phyloP scores from a whole-genome alignment of 2,329 filamentous ascomycete genomes.

The Fusarium phyllophilum region DNA sequence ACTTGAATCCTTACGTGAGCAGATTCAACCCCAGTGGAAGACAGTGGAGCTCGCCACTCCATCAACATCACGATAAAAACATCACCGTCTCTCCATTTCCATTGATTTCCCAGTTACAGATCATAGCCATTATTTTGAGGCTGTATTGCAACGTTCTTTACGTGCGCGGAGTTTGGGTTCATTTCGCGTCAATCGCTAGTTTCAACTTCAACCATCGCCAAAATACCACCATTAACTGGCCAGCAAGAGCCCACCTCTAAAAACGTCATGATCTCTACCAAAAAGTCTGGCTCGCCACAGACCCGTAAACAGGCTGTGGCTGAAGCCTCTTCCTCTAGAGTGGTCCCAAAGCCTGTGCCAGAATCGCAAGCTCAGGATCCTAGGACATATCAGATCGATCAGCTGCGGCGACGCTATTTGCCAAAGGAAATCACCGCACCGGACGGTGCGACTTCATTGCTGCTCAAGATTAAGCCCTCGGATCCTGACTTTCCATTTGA shows the following conservation, averaged over 20 bases:
- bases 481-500: slow-evolving; percentile 89
- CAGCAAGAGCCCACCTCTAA: slow-evolving; percentile 4
- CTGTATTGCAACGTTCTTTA: neutral
- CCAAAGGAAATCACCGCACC: slow-evolving; percentile 56
- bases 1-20: slow-evolving; percentile 31
- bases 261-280: slow-evolving; percentile 53
- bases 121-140: neutral
- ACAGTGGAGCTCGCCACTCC: slow-evolving; percentile 32
- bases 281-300: slow-evolving; percentile 42
- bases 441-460: slow-evolving; percentile 65
- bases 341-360: slow-evolving; percentile 74
- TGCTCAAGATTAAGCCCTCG: slow-evolving; percentile 75
- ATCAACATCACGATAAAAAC: slow-evolving; percentile 31
- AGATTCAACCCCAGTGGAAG: neutral
- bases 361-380: slow-evolving; percentile 73
- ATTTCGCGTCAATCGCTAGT: slow-evolving; percentile 2
- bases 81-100: neutral
- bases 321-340: slow-evolving; percentile 56
- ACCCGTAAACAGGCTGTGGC: slow-evolving; percentile 59
- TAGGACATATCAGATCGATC: slow-evolving; percentile 77
- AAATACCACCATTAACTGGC: slow-evolving; percentile 7
- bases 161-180: slow-evolving; percentile 20
- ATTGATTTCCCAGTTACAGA: neutral
- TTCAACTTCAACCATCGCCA: neutral
- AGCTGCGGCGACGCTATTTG: slow-evolving; percentile 74